A percentile compares a stretch with the other conserved stretches of the same genome.
Evolutionary conservation across 208 protist genomes (phyloP).

Genomic region (Wallacemonas collosoma): DNA sequence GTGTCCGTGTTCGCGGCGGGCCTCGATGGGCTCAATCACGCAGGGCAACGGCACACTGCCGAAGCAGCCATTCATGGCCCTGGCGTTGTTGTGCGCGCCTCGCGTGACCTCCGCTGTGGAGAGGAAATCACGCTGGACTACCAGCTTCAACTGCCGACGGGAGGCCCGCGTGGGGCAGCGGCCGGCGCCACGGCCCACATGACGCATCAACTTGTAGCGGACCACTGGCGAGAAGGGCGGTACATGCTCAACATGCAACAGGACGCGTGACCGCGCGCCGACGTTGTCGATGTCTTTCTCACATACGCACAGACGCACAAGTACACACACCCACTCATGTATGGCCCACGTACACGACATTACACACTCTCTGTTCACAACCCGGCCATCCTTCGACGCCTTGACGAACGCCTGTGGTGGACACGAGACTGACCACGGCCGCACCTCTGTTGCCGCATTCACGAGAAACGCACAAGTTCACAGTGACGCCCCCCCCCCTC

Average conservation of each 20-base stretch:
- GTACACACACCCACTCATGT: too few species aligned
- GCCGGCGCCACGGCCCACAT: neutral
- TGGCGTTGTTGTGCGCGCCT: slow-evolving; percentile 67
- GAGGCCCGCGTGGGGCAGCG: neutral
- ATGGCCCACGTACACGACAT: too few species aligned
- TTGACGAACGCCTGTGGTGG: too few species aligned
- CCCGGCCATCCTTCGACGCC: too few species aligned
- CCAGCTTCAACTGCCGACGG: neutral
- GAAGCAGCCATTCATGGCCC: slow-evolving; percentile 56
- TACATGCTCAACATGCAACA: slow-evolving; percentile 15
- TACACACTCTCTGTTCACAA: too few species aligned
- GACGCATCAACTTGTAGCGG: neutral
- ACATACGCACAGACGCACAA: neutral
- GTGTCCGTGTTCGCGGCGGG: slow-evolving; percentile 61
- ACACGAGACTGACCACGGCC: too few species aligned
- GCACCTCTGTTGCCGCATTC: too few species aligned
- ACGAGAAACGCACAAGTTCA: too few species aligned
- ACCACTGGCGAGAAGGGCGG: neutral
- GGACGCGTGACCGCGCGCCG: neutral
- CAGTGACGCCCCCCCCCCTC: too few species aligned
- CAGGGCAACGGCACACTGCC: slow-evolving; percentile 17
- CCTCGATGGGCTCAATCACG: slow-evolving; percentile 77
- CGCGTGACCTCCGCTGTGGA: slow-evolving; percentile 34
- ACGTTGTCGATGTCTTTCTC: slow-evolving; percentile 12
- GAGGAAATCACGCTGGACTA: slow-evolving; percentile 84